Percentiles rank a stretch among this genome's conserved stretches.
phyloP scores from a whole-genome alignment of 306 rosid genomes.

The Lathyrus aphaca region DNA sequence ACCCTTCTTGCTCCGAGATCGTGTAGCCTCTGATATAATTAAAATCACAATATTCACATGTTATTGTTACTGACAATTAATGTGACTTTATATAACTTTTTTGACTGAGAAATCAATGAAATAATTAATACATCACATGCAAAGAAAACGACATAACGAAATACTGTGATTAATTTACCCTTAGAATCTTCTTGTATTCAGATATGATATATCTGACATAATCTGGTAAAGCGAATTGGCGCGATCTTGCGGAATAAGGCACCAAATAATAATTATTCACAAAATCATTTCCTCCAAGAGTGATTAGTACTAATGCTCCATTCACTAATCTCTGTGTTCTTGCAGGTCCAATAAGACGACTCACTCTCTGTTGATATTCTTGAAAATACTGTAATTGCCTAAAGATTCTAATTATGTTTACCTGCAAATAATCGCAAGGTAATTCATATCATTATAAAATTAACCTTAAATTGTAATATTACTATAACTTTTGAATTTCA shows the following conservation, averaged over 20 bases:
- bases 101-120: not conserved
- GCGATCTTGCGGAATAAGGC: conserved; percentile 81
- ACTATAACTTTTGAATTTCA: not conserved
- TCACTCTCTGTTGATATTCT: conserved; percentile 61
- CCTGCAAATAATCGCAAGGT: conserved; percentile 41
- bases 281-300: conserved; percentile 86
- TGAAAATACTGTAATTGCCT: conserved; percentile 60
- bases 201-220: conserved; percentile 62
- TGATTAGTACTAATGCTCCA: conserved; percentile 60
- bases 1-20: conserved; percentile 73
- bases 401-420: conserved; percentile 68
- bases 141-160: not conserved
- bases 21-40: conserved; percentile 47
- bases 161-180: conserved; percentile 42
- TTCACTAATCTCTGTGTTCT: conserved; percentile 47
- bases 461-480: not conserved
- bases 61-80: not conserved
- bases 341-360: conserved; percentile 53
- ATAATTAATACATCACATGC: not conserved
- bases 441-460: not conserved
- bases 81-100: not conserved
- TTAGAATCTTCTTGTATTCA: conserved; percentile 59
- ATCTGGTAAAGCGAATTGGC: conserved; percentile 61
- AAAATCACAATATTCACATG: not conserved
- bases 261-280: conserved; percentile 81